phyloP scores from a whole-genome alignment of 306 rosid species.

The Fragaria nilgerrensis region DNA sequence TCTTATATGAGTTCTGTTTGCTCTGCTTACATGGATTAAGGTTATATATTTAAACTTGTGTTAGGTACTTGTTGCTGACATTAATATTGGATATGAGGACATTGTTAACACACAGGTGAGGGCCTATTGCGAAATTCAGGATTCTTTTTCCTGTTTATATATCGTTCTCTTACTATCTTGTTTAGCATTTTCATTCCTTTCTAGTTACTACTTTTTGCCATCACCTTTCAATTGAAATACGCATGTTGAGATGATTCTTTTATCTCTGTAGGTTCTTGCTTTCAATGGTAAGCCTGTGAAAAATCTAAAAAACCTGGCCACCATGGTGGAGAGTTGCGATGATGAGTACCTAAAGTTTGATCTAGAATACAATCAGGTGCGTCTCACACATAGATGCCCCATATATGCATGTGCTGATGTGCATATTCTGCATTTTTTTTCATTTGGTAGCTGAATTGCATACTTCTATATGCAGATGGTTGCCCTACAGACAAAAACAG shows the following conservation, averaged over 20 bases:
- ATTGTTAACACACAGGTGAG: slow-evolving; percentile 73
- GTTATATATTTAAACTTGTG: slow-evolving; percentile 14
- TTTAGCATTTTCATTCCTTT: neutral
- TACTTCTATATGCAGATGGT: slow-evolving; percentile 43
- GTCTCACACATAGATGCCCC: neutral
- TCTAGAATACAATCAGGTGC: slow-evolving; percentile 73
- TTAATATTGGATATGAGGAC: slow-evolving; percentile 81
- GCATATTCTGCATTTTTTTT: neutral
- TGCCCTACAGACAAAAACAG: slow-evolving; percentile 51
- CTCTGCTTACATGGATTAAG: slow-evolving; percentile 6
- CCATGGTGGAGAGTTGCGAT: slow-evolving; percentile 65
- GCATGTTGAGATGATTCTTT: slow-evolving; percentile 6
- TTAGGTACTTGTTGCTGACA: slow-evolving; percentile 83
- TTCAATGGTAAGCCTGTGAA: slow-evolving; percentile 66
- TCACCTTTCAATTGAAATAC: neutral
- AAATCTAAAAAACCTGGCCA: slow-evolving; percentile 67
- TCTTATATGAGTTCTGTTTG: slow-evolving; percentile 1
- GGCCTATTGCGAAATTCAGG: neutral
- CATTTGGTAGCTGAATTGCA: slow-evolving; percentile 12
- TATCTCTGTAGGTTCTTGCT: slow-evolving; percentile 50
- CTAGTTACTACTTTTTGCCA: neutral
- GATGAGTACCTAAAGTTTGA: slow-evolving; percentile 69
- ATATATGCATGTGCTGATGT: neutral
- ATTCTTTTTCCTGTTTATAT: neutral
- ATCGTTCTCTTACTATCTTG: neutral